phyloP scores from a whole-genome alignment of 2,329 filamentous ascomycete species.

The Didymella sp. region DNA sequence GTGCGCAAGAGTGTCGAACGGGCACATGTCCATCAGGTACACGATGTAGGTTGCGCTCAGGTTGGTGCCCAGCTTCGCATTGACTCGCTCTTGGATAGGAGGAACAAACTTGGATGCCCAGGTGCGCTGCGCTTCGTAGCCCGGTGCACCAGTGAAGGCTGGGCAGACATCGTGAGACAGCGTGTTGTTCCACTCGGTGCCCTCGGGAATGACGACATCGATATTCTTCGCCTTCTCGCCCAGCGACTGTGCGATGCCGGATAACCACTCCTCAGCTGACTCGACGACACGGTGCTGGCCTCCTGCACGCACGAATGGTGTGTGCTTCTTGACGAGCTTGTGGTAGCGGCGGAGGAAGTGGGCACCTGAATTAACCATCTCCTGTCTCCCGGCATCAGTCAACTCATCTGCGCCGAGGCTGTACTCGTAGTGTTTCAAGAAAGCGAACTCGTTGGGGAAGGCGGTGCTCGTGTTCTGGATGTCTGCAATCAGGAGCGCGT shows the following conservation, averaged over 20 bases:
- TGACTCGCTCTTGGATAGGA: slow-evolving; percentile 72
- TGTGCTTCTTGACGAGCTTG: slow-evolving; percentile 62
- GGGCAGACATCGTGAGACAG: slow-evolving; percentile 76
- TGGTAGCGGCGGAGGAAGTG: slow-evolving; percentile 79
- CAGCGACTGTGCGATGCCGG: slow-evolving; percentile 70
- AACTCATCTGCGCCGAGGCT: slow-evolving; percentile 72
- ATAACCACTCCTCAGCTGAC: slow-evolving; percentile 77
- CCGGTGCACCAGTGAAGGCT: slow-evolving; percentile 69
- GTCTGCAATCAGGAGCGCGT: slow-evolving; percentile 68
- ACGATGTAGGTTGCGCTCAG: slow-evolving; percentile 69
- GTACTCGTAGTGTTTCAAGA: slow-evolving; percentile 76
- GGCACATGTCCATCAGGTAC: slow-evolving; percentile 86
- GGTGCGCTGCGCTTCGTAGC: slow-evolving; percentile 58
- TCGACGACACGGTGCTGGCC: slow-evolving; percentile 74
- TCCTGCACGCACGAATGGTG: slow-evolving; percentile 76
- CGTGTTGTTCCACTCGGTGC: slow-evolving; percentile 75
- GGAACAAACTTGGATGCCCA: slow-evolving; percentile 72
- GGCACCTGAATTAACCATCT: slow-evolving; percentile 76
- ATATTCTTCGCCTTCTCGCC: slow-evolving; percentile 52
- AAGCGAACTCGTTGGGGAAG: slow-evolving; percentile 70
- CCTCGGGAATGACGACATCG: slow-evolving; percentile 74
- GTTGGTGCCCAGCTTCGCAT: slow-evolving; percentile 72
- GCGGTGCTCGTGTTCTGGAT: slow-evolving; percentile 65
- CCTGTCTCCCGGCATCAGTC: slow-evolving; percentile 69
- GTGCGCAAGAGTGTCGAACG: slow-evolving; percentile 76